Evolutionary conservation across 345 rosid species (phyloP), one percentile per base, ranked within the genome.

Genomic region (Rhodamnia argentea): DNA sequence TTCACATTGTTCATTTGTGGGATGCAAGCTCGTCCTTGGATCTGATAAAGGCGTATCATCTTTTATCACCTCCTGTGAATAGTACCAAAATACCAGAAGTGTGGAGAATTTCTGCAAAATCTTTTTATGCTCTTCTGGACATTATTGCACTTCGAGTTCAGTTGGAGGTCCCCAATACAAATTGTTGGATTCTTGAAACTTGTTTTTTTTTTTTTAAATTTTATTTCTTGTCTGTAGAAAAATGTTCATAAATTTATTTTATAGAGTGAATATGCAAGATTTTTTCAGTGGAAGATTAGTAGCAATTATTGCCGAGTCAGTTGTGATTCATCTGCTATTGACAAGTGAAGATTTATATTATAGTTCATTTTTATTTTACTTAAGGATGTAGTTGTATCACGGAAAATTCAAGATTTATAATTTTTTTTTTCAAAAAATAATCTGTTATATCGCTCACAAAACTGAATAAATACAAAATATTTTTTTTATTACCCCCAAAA

Each of bases 1-100:
- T 96, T 89, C 99, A 97, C 62, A 87, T 97, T 90, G 99, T 97
- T 86, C 98, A 97, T 92, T 85, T 97, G 88, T 91, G 99, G 84
- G 99, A 97, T 91, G 93, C 98, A 59, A 84, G 91, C 87, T 89
- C 94, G 75, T 96, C 99, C 89, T 90, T 96, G 85, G 94, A 92
- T 81, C 92, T 97, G 89, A 87, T 96, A 52, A 94, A 94, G 98
- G 99, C 95, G 92, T 13, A 2, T 81, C 62, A 42, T 84, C 54
- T 86, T 44, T 78, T 85, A 29, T 64, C 44, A 64, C 42, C 44
- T 64, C 42, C 32, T 29, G 44, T 64, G 15, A 64, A 64, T 29
- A 64, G 16, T 15, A 47, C 84, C 47, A 50, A 82, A 62, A 62
- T 62, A 62, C 75, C 75, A 32, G 6, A 32, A 32, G 76, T 0